Base-by-base conservation (phyloP, 768 basidiomycete genomes). In the Mycena haematopus region DNA sequence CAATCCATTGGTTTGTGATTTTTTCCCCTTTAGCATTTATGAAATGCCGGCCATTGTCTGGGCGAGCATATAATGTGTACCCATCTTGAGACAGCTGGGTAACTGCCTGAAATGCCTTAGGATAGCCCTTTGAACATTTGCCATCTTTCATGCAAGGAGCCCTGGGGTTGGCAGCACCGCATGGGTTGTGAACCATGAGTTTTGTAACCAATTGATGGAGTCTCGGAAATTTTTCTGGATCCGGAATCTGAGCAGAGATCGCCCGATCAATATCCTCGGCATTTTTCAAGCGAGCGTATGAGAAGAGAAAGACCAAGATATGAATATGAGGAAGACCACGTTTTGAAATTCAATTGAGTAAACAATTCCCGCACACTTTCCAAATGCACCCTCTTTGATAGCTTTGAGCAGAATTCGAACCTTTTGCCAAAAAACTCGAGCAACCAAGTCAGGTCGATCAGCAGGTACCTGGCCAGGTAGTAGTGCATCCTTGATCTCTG, bases 271-370 rank as follows among this genome's bases (percentile, higher is more conserved):
- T 69, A 29, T 78, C 68, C 22, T 46, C 67, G 11, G 64, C 60
- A 52, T 54, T 55, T 35, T 52, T 65, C 1, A 65, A 19, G 22
- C 60, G 56, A 15, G 62, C 63, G 2, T 38, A 42, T 0, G 66
- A 49, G 2, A 65, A 27, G 3, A 81, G 59, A 54, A 78, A 76
- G 50, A 82, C 67, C 11, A 82, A 64, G 7, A 80, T 71, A 67
- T 82, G 80, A 60, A 78, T 76, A 61, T 82, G 79, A 52, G 79
- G 80, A 2, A 81, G 74, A 0, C 81, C 80, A 6, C 75, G 66
- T 63, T 81, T 63, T 82, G 80, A 56, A 79, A 82, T 51, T 83
- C 78, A 54, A 83, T 80, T 21, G 76, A 77, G 47, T 79, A 78
- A 0, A 79, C 72, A 27, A 70, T 68, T n/a, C 57, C 50, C 2